Percentiles rank a stretch among this genome's conserved stretches.
phyloP scores from a whole-genome alignment of 2,329 filamentous ascomycete genomes.

The Nothophaeocryptopus gaeumannii region DNA sequence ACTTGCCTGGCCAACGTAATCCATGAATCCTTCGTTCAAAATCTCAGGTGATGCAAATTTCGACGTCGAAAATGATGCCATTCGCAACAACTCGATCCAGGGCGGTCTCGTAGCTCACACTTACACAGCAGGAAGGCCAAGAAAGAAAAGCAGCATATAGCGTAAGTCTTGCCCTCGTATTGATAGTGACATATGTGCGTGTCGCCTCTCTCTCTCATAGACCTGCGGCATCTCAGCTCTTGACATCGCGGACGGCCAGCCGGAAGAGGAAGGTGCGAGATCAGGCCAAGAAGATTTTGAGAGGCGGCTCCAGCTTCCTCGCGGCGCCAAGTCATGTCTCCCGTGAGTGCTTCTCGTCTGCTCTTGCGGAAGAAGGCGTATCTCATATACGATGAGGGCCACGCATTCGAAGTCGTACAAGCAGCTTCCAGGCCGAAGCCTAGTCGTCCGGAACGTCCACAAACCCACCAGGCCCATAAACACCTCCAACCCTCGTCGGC shows the following conservation, averaged over 20 bases:
- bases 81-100: not conserved
- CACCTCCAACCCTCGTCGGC: conserved; percentile 1
- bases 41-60: no score
- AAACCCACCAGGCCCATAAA: conserved; percentile 3
- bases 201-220: no score
- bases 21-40: no score
- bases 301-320: not conserved
- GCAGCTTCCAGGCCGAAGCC: no score
- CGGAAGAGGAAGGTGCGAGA: conserved; percentile 9
- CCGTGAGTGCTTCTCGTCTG: no score
- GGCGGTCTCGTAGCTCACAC: not conserved
- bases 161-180: not conserved
- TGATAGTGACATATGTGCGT: not conserved
- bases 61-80: not conserved
- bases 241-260: not conserved
- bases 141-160: not conserved
- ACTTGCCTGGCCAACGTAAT: no score
- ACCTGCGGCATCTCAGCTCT: conserved; percentile 1
- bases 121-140: no score
- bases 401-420: no score
- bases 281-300: conserved; percentile 5
- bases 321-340: no score
- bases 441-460: not conserved
- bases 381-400: no score
- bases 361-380: no score